Percentiles rank a stretch among this genome's conserved stretches.
These are phyloP conservation scores for Sporisorium exsertum DNA, from an alignment of 1,284 basidiomycete species.

Conservation along the genomic window DNA sequence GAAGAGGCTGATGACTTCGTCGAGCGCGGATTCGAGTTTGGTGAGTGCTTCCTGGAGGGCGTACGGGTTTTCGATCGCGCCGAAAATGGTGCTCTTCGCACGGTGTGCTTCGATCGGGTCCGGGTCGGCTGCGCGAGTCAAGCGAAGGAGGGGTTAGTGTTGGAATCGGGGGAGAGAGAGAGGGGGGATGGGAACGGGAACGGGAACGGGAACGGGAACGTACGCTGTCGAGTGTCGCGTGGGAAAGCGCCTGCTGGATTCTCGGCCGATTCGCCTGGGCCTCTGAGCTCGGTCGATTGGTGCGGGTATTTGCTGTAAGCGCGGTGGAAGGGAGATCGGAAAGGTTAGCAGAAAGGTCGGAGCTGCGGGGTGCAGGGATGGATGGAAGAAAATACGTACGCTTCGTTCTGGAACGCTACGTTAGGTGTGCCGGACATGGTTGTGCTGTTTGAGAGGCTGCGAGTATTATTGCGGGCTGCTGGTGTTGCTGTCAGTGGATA, in stretches of 20 bases:
- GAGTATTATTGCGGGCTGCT: neutral
- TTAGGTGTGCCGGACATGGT: conserved; percentile 36
- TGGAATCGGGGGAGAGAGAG: neutral
- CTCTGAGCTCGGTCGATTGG: conserved; percentile 40
- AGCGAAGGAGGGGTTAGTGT: neutral
- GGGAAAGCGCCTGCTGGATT: conserved; percentile 54
- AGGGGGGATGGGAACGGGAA: neutral
- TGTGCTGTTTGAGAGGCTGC: neutral
- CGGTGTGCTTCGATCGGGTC: conserved; percentile 36
- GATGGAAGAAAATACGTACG: conserved; percentile 34
- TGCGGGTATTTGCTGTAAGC: conserved; percentile 39
- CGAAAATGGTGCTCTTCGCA: conserved; percentile 50
- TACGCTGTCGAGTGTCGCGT: conserved; percentile 39
- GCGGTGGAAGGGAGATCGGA: neutral
- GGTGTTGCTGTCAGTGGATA: neutral
- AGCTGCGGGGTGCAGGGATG: neutral
- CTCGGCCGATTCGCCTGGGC: conserved; percentile 42
- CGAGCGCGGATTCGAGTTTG: conserved; percentile 53
- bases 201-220: neutral
- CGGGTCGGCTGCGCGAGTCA: conserved; percentile 20
- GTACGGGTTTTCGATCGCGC: conserved; percentile 61
- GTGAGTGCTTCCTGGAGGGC: conserved; percentile 54
- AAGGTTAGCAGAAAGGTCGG: neutral
- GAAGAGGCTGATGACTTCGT: conserved; percentile 60
- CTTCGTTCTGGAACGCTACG: conserved; percentile 54